These are phyloP conservation scores for Candida tammaniensis DNA, from an alignment of 805 yeast genomes.

Conservation along the genomic window DNA sequence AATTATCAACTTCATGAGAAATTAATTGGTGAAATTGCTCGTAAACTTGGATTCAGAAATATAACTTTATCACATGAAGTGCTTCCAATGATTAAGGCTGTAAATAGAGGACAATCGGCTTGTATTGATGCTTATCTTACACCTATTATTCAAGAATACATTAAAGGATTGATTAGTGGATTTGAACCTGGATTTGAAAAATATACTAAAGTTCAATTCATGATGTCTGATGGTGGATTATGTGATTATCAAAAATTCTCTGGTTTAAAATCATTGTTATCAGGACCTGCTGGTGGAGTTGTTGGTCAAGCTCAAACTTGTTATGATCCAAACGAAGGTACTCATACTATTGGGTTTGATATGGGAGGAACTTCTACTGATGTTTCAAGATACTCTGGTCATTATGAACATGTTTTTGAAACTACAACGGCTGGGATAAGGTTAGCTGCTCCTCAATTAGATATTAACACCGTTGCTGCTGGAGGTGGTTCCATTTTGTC, in stretches of 20 bases:
- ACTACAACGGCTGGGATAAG: constrained; percentile 84
- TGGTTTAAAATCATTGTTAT: constrained; percentile 80
- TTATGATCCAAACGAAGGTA: constrained; percentile 33
- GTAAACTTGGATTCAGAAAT: constrained; percentile 26
- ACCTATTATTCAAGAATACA: constrained; percentile 45
- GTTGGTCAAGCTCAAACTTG: constrained; percentile 89
- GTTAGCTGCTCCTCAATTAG: constrained; percentile 56
- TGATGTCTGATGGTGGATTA: constrained; percentile 96
- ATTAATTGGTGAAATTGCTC: constrained; percentile 27
- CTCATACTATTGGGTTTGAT: constrained; percentile 37
- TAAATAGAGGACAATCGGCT: constrained; percentile 33
- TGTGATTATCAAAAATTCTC: constrained; percentile 79
- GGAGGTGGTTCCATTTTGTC: constrained; percentile 40
- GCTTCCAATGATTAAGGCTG: constrained; percentile 38
- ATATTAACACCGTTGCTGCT: constrained; percentile 42
- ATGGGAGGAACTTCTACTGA: constrained; percentile 47
- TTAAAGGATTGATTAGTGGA: constrained; percentile 62
- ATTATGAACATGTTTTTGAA: constrained; percentile 77
- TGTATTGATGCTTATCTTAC: constrained; percentile 38
- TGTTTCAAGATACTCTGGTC: constrained; percentile 50
- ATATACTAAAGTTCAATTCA: constrained; percentile 44
- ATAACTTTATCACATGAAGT: constrained; percentile 34
- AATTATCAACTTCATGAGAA: constrained; percentile 32
- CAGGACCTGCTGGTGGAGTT: constrained; percentile 98
- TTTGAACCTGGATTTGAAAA: constrained; percentile 51